Evolutionary conservation across 2,329 filamentous ascomycete genomes (phyloP), one percentile per base, ranked within the genome.

Genomic region (Exophiala oligosperma): DNA sequence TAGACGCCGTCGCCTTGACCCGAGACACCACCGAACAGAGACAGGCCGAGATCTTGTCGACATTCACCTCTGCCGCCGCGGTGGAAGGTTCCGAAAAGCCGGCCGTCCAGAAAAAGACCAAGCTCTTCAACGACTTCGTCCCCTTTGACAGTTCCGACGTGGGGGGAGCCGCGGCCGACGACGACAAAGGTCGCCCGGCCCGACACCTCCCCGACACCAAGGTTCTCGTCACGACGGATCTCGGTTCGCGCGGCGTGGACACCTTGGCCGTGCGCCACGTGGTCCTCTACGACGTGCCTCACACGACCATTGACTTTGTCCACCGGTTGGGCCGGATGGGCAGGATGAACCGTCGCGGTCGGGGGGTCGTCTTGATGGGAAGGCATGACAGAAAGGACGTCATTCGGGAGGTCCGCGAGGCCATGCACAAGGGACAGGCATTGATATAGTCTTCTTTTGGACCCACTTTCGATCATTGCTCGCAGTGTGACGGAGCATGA

Each of bases 251-350:
- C 66, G 94, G 94, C 62, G 96, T 99, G 67, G 94, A 99, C 73
- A 99, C 94, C 0, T 76, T 97, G 29, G 89, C 91, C 17, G 93
- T 97, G 17, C 84, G 90, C 57, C 91, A 96, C 66, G 94, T 99
- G 52, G 88, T 99, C 54, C 77, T 99, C 26, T 97, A 96, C 73
- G 92, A 99, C 71, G 93, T 99, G n/a, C 94, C 94, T 3, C 93
- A 97, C 71, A 96, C 91, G 0, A 96, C 92, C 0, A 95, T 99
- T 60, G 95, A 99, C 74, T 99, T 99, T 69, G 97, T 99, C 69
- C 95, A 99, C 74, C 88, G 95, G 14, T 84, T 97, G 3, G 94
- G 94, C 14, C 84, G 94, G 57, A 91, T 94, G 1, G 94, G 94
- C 0, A 84, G 94, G 35, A 97, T 97, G 91, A 92, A 92, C 2